Percentiles rank a stretch among this genome's conserved stretches.
Conservation (phyloP, 2,329 filamentous ascomycete genomes). For the Mycosphaerelloides madeirae region DNA sequence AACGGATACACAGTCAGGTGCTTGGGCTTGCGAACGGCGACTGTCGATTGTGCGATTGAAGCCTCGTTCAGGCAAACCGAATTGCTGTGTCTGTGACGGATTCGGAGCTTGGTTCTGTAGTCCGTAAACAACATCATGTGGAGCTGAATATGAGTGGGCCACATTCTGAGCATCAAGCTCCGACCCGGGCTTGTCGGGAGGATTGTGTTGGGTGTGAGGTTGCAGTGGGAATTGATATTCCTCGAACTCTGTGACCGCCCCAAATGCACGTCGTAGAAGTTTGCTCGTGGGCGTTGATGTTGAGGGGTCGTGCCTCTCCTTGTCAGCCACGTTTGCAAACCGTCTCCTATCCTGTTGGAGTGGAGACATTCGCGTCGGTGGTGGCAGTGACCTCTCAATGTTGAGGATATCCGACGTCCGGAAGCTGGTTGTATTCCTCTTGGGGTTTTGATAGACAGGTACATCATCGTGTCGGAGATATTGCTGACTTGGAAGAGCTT, state of each 20-base stretch:
- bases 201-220: no score
- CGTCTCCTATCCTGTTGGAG: no score
- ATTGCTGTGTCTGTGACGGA: neutral
- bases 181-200: no score
- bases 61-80: constrained; percentile 5
- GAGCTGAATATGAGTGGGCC: no score
- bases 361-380: no score
- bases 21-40: no score
- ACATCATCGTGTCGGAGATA: neutral
- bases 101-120: no score
- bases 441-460: neutral
- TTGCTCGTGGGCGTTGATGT: constrained; percentile 19
- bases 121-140: no score
- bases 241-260: constrained; percentile 1
- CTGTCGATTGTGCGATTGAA: constrained; percentile 5
- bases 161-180: no score
- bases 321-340: neutral
- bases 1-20: no score
- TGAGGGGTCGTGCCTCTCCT: constrained; percentile 17
- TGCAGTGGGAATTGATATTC: no score
- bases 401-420: constrained; percentile 25
- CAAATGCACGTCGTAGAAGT: constrained; percentile 14
- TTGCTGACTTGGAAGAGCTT: neutral
- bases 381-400: constrained; percentile 2
- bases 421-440: neutral